Conservation (phyloP, 1,284 basidiomycete species). For the Tilletia walkeri region DNA sequence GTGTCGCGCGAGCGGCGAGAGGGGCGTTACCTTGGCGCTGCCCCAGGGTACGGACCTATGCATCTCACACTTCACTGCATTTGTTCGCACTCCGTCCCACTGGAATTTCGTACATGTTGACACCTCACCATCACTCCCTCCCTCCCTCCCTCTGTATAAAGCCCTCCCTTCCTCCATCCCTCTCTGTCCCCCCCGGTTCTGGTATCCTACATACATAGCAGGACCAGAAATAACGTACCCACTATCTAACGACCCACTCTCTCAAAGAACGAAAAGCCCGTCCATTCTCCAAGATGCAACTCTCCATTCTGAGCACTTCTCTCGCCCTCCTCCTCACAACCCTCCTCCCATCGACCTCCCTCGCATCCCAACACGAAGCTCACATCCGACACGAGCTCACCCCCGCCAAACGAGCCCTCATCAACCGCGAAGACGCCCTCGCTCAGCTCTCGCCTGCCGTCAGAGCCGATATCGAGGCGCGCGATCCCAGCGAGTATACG, state of each 20-base stretch:
- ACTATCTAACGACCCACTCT: no score
- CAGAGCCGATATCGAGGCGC: slow-evolving; percentile 5
- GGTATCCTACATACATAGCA: no score
- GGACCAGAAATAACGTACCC: no score
- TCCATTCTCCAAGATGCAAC: neutral
- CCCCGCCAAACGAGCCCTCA: slow-evolving; percentile 3
- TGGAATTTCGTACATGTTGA: neutral
- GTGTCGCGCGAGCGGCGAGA: no score
- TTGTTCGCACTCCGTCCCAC: neutral
- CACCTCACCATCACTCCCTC: neutral
- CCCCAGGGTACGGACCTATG: no score
- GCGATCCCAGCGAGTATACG: slow-evolving; percentile 17
- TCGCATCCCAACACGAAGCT: neutral
- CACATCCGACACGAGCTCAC: slow-evolving; percentile 12
- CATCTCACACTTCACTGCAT: no score
- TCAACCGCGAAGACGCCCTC: slow-evolving; percentile 13
- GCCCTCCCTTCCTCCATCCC: neutral
- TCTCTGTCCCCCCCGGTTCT: neutral
- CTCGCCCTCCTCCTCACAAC: neutral
- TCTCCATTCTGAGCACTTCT: neutral
- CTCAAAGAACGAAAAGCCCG: neutral
- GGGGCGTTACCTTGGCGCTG: no score
- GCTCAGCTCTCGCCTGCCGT: slow-evolving; percentile 13
- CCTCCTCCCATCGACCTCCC: neutral
- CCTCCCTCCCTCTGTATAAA: neutral